Percentiles rank a stretch among this genome's conserved stretches.
Evolutionary conservation across 768 basidiomycete genomes (phyloP).

Genomic region (Serendipita vermifera): DNA sequence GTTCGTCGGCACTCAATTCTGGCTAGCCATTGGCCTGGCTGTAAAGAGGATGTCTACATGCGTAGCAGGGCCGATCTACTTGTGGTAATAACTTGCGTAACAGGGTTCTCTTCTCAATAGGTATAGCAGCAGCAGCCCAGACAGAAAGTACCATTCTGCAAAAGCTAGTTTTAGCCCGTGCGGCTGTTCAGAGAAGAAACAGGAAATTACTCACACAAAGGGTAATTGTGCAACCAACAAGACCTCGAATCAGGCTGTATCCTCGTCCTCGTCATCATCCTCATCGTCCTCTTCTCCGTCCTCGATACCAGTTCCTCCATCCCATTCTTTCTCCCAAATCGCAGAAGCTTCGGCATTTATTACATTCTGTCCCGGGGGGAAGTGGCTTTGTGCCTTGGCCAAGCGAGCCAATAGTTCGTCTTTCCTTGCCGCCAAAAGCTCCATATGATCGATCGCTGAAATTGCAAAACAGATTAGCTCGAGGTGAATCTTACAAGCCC

Average conservation of each 20-base stretch:
- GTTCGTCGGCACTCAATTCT: too few species aligned
- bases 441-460: slow-evolving; percentile 77
- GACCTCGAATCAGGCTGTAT: slow-evolving; percentile 21
- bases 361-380: slow-evolving; percentile 51
- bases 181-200: too few species aligned
- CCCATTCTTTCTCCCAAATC: slow-evolving; percentile 77
- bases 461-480: slow-evolving; percentile 8
- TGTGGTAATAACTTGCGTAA: too few species aligned
- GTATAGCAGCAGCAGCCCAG: too few species aligned
- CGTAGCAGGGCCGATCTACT: too few species aligned
- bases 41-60: too few species aligned
- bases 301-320: slow-evolving; percentile 44
- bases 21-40: too few species aligned
- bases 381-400: slow-evolving; percentile 39
- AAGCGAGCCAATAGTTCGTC: slow-evolving; percentile 45
- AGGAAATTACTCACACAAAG: neutral
- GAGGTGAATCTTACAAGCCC: slow-evolving; percentile 8
- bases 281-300: slow-evolving; percentile 24
- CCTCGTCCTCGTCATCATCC: slow-evolving; percentile 29
- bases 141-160: too few species aligned
- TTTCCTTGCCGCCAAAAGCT: slow-evolving; percentile 48
- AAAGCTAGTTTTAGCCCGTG: too few species aligned
- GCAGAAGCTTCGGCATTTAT: slow-evolving; percentile 28
- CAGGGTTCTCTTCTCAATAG: too few species aligned
- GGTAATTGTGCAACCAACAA: neutral